Conservation (phyloP, 345 rosid species). For the Noccaea caerulescens region DNA sequence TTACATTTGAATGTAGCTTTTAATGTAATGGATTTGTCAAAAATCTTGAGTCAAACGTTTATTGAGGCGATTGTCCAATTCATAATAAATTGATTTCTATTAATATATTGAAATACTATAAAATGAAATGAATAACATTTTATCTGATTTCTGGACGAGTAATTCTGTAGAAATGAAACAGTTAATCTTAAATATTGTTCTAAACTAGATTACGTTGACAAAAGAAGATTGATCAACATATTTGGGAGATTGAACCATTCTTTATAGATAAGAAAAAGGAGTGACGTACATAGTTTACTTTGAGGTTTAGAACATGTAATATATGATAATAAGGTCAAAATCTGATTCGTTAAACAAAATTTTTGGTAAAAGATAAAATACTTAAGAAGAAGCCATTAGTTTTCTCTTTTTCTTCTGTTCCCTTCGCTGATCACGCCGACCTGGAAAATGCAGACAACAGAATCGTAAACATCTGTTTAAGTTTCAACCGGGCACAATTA, state of each 20-base stretch:
- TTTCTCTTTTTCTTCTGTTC: slow-evolving; percentile 58
- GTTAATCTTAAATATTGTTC: not conserved
- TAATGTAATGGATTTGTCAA: slow-evolving; percentile 17
- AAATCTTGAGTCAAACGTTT: not conserved
- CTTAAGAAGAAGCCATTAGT: slow-evolving; percentile 42
- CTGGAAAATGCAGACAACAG: slow-evolving; percentile 48
- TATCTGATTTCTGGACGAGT: not conserved
- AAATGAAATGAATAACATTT: too few relatives aligned
- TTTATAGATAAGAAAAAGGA: not conserved
- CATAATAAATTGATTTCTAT: not conserved
- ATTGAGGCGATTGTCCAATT: slow-evolving; percentile 7
- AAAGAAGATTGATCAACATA: not conserved
- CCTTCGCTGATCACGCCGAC: slow-evolving; percentile 76
- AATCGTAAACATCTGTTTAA: slow-evolving; percentile 16
- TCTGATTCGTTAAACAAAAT: slow-evolving; percentile 9
- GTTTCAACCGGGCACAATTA: not conserved
- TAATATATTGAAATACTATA: too few relatives aligned
- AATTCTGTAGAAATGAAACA: not conserved
- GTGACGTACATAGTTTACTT: not conserved
- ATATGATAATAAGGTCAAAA: slow-evolving; percentile 5
- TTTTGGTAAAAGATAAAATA: not conserved
- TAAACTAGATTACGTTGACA: not conserved
- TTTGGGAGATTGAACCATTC: not conserved
- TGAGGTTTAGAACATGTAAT: not conserved
- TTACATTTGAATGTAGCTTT: slow-evolving; percentile 22